Conservation (phyloP, 768 basidiomycete species). For the Udeniomyces megalosporus region DNA sequence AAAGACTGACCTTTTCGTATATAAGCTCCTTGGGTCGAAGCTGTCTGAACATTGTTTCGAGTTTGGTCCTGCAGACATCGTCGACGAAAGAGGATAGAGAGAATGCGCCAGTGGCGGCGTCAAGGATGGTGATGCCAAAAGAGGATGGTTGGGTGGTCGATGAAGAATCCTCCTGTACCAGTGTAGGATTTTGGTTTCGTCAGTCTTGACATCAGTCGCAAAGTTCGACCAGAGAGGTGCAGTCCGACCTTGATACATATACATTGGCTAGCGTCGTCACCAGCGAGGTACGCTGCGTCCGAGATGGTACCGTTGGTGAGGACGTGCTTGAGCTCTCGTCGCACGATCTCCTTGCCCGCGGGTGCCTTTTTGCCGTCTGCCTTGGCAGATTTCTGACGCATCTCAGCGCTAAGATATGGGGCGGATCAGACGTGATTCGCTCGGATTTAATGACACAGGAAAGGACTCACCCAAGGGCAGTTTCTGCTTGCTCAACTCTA, state of each 20-base stretch:
- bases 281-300: slow-evolving; percentile 68
- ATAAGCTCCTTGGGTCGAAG: slow-evolving; percentile 80
- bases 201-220: too few relatives aligned
- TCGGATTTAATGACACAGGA: too few relatives aligned
- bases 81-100: slow-evolving; percentile 77
- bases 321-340: slow-evolving; percentile 82
- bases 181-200: too few relatives aligned
- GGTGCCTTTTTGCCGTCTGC: slow-evolving; percentile 33
- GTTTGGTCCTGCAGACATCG: slow-evolving; percentile 74
- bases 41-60: slow-evolving; percentile 87
- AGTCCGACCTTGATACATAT: slow-evolving; percentile 52
- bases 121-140: slow-evolving; percentile 81
- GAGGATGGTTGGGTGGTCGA: slow-evolving; percentile 27
- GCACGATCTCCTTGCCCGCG: slow-evolving; percentile 60
- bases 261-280: slow-evolving; percentile 92
- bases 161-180: background rate
- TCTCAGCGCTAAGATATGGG: slow-evolving; percentile 45
- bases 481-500: slow-evolving; percentile 87
- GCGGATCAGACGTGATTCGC: too few relatives aligned
- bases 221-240: background rate
- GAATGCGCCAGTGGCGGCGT: slow-evolving; percentile 92
- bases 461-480: slow-evolving; percentile 53
- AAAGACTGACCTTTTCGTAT: slow-evolving; percentile 55
- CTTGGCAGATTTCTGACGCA: slow-evolving; percentile 40
- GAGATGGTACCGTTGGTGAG: slow-evolving; percentile 93